Evolutionary conservation across 768 basidiomycete species (phyloP), one percentile per base, ranked within the genome.

Genomic region (Russula abietina): DNA sequence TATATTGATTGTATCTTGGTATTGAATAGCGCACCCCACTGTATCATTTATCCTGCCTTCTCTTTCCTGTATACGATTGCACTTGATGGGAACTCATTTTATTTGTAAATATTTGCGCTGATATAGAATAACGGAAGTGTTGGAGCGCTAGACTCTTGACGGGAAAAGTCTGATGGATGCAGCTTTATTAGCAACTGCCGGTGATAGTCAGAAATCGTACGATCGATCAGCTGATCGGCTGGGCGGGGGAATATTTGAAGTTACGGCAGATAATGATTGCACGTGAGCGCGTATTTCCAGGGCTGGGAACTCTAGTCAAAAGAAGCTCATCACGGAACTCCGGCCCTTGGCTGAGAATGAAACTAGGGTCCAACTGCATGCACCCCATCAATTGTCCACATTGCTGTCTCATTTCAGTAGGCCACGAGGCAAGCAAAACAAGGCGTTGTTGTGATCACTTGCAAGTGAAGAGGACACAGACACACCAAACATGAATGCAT

Each of bases 21-120:
- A 53, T 52, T 58, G 62, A 57, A 49, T 60, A 52, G 62, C 36
- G 32, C 53, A 45, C 56, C 57, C 48, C 36, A 56, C 53, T 67
- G 66, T 67, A 67, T 67, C 66, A 65, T 61, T 62, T 60, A 60
- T 38, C 65, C 56, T 41, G 41, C 41, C 52, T 30, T 19, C 24
- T 19, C 24, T 46, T 49, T 33, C 58, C 48, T 59, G 62, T 59
- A 56, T 46, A 65, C 63, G 59, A 56, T 58, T 65, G 50, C 49
- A 59, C 53, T 59, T 57, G 46, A 33, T 32, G 14, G 32, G 38
- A 55, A 41, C 48, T 54, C 45, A 54, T 28, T 64, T 63, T 66
- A 64, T 66, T 66, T 66, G 65, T 66, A 66, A 59, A 66, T 66
- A 66, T 55, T 66, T 64, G 62, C 53, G 39, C 32, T 55, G 53